phyloP scores from a whole-genome alignment of 768 basidiomycete species.

The Collybia nuda region DNA sequence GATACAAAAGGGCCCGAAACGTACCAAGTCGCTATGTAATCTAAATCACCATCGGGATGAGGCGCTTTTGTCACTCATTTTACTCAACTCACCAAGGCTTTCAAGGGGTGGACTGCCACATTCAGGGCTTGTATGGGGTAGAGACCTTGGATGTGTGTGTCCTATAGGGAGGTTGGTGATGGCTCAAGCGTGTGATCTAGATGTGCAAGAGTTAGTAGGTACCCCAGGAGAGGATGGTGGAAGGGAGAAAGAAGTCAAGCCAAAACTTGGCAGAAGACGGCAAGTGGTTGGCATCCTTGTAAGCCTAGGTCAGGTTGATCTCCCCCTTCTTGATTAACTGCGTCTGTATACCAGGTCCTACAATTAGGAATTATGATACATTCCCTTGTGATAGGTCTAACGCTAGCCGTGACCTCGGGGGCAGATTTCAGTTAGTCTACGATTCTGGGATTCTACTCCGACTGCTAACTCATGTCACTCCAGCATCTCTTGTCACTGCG shows the following conservation, averaged over 20 bases:
- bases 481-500: constrained; percentile 72
- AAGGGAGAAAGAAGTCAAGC: constrained; percentile 16
- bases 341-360: constrained; percentile 51
- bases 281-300: constrained; percentile 79
- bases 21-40: constrained; percentile 13
- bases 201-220: not conserved
- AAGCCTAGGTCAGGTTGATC: constrained; percentile 19
- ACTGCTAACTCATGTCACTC: not conserved
- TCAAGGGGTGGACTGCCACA: constrained; percentile 13
- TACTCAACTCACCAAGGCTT: constrained; percentile 18
- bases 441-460: not conserved
- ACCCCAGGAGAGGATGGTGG: not conserved
- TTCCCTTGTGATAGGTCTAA: constrained; percentile 78
- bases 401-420: constrained; percentile 67
- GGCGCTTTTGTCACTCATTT: constrained; percentile 12
- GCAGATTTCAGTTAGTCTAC: constrained; percentile 64
- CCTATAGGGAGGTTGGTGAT: constrained; percentile 5
- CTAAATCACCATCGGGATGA: constrained; percentile 12
- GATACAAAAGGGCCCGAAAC: constrained; percentile 4
- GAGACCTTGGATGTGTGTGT: constrained; percentile 15
- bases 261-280: constrained; percentile 49
- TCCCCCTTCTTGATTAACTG: not conserved
- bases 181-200: not conserved
- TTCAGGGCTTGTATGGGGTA: constrained; percentile 12
- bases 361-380: constrained; percentile 88